A percentile compares a stretch with the other conserved stretches of the same genome.
Evolutionary conservation across 2,329 filamentous ascomycete genomes (phyloP).

Genomic region (Aspergillus persii): DNA sequence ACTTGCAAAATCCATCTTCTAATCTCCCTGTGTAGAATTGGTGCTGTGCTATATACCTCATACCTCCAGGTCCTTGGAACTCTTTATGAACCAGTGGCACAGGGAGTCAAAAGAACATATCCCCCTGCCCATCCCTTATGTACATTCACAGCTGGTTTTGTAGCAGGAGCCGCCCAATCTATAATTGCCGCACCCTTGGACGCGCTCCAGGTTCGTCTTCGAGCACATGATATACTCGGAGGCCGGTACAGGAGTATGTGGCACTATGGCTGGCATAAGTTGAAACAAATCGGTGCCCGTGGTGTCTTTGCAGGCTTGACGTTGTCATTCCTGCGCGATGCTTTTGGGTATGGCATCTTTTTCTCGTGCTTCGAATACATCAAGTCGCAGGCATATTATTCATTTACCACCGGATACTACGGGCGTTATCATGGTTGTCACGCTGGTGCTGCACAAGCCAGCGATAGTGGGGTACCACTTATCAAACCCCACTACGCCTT

Average conservation of each 20-base stretch:
- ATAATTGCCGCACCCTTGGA: constrained; percentile 62
- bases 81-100: constrained; percentile 57
- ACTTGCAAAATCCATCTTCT: not conserved
- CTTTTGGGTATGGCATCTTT: constrained; percentile 60
- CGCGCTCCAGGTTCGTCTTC: constrained; percentile 61
- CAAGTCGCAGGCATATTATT: constrained; percentile 62
- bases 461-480: constrained; percentile 38
- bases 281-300: constrained; percentile 57
- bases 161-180: constrained; percentile 60
- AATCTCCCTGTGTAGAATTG: constrained; percentile 44
- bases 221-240: constrained; percentile 57
- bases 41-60: constrained; percentile 61
- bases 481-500: constrained; percentile 63
- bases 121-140: constrained; percentile 54
- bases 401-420: constrained; percentile 60
- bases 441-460: constrained; percentile 26
- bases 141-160: constrained; percentile 59
- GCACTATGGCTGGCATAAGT: constrained; percentile 59
- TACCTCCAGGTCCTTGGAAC: constrained; percentile 60
- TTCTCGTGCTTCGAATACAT: constrained; percentile 63
- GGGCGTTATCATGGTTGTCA: constrained; percentile 36
- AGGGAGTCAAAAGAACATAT: constrained; percentile 57
- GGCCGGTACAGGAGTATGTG: constrained; percentile 62
- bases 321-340: constrained; percentile 59
- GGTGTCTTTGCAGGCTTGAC: constrained; percentile 64